Evolutionary conservation across 108 stramenopile species (phyloP).

Genomic region (Stephanodiscus minutulus): DNA sequence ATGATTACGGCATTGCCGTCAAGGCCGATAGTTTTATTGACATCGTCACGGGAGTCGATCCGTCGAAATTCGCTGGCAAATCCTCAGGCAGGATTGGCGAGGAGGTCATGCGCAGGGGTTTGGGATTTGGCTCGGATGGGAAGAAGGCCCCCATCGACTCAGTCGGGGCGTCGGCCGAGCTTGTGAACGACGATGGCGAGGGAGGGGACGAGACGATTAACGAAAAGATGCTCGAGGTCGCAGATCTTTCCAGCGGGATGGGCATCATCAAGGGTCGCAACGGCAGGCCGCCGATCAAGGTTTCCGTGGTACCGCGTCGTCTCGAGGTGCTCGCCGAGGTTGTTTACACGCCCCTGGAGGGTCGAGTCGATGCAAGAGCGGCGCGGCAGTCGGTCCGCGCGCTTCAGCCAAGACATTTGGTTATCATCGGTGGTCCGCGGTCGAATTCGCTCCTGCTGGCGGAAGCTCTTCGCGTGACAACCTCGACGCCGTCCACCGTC

Average conservation of each 20-base stretch:
- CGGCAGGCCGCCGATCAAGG: conserved; percentile 82
- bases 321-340: conserved; percentile 86
- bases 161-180: conserved; percentile 4
- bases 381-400: conserved; percentile 86
- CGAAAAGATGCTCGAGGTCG: conserved; percentile 74
- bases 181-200: conserved; percentile 28
- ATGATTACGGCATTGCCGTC: conserved; percentile 93
- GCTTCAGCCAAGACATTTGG: conserved; percentile 83
- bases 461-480: conserved; percentile 61
- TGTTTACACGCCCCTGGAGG: conserved; percentile 81
- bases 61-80: conserved; percentile 73
- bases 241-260: conserved; percentile 82
- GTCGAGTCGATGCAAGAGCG: conserved; percentile 79
- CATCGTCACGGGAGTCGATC: conserved; percentile 89
- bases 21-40: conserved; percentile 81
- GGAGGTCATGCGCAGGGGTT: conserved; percentile 69
- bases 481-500: not conserved
- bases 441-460: conserved; percentile 60
- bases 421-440: conserved; percentile 77
- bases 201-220: conserved; percentile 49
- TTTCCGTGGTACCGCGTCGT: conserved; percentile 59
- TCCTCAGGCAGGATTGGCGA: conserved; percentile 77
- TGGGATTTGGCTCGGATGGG: conserved; percentile 73
- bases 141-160: conserved; percentile 16
- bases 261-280: conserved; percentile 88